phyloP scores from a whole-genome alignment of 768 basidiomycete genomes.

The Tulasnella calospora region DNA sequence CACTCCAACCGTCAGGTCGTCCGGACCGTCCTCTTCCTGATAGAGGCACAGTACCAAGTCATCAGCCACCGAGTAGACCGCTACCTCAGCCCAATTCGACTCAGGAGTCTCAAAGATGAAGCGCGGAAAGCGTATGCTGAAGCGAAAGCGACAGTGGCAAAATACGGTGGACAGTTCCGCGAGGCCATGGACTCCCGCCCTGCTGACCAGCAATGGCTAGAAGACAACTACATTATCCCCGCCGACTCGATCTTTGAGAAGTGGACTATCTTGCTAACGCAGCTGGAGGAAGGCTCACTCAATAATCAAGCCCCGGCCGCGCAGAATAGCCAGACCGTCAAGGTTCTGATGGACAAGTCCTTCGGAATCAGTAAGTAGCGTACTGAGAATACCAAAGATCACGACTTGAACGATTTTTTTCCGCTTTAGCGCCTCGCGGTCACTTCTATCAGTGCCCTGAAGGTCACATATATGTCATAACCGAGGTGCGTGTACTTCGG shows the following conservation, averaged over 20 bases:
- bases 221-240: constrained; percentile 40
- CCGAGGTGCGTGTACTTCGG: constrained; percentile 19
- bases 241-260: constrained; percentile 44
- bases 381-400: too few relatives aligned
- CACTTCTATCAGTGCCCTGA: constrained; percentile 26
- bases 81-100: constrained; percentile 25
- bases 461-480: constrained; percentile 31
- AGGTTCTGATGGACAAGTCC: constrained; percentile 37
- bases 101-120: not conserved
- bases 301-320: constrained; percentile 49
- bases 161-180: constrained; percentile 29
- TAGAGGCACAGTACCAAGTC: constrained; percentile 48
- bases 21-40: constrained; percentile 41
- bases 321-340: constrained; percentile 50
- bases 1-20: constrained; percentile 52
- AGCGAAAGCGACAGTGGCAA: not conserved
- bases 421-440: constrained; percentile 2
- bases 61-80: constrained; percentile 38
- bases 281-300: constrained; percentile 39
- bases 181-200: constrained; percentile 27
- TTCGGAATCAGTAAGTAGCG: not conserved
- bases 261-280: constrained; percentile 44
- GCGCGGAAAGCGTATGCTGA: not conserved
- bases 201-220: constrained; percentile 41
- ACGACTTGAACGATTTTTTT: too few relatives aligned